These are phyloP conservation scores for Phytophthora quininea DNA, from an alignment of 352 stramenopile genomes.

Conservation along the genomic window DNA sequence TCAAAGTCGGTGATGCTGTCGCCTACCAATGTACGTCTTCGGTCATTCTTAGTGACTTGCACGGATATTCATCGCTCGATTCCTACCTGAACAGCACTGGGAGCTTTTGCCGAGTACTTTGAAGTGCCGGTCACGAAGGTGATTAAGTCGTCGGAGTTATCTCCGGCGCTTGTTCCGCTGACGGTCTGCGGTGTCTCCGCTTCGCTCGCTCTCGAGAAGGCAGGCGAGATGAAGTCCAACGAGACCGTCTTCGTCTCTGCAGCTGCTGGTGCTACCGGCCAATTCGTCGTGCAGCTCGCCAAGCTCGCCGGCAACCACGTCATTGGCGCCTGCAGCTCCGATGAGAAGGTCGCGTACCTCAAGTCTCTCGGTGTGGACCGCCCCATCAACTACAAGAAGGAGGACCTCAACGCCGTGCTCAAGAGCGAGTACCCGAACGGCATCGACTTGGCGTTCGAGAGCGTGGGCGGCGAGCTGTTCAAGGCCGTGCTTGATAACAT, in stretches of 20 bases:
- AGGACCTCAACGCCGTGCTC: constrained; percentile 38
- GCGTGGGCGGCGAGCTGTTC: constrained; percentile 41
- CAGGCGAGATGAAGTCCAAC: constrained; percentile 51
- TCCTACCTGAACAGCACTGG: constrained; percentile 17
- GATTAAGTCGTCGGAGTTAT: constrained; percentile 18
- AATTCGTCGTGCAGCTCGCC: constrained; percentile 84
- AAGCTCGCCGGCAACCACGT: constrained; percentile 61
- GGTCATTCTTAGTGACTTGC: too few species aligned
- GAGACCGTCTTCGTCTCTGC: constrained; percentile 47
- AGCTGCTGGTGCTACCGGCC: constrained; percentile 65
- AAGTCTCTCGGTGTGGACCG: constrained; percentile 52
- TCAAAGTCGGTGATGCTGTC: constrained; percentile 47
- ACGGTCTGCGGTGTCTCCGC: constrained; percentile 49
- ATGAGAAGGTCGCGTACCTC: constrained; percentile 79
- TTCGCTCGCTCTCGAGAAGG: constrained; percentile 56
- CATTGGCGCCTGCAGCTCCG: constrained; percentile 69
- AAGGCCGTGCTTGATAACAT: constrained; percentile 57
- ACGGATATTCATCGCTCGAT: too few species aligned
- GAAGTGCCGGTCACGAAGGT: constrained; percentile 22
- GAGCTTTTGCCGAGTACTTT: constrained; percentile 45
- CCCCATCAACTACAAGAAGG: constrained; percentile 78
- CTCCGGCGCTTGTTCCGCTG: constrained; percentile 21
- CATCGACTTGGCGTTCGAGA: constrained; percentile 49
- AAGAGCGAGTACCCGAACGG: constrained; percentile 47
- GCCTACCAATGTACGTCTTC: constrained; percentile 41